phyloP scores from a whole-genome alignment of 1,284 basidiomycete species.

The Sporisorium exsertum region DNA sequence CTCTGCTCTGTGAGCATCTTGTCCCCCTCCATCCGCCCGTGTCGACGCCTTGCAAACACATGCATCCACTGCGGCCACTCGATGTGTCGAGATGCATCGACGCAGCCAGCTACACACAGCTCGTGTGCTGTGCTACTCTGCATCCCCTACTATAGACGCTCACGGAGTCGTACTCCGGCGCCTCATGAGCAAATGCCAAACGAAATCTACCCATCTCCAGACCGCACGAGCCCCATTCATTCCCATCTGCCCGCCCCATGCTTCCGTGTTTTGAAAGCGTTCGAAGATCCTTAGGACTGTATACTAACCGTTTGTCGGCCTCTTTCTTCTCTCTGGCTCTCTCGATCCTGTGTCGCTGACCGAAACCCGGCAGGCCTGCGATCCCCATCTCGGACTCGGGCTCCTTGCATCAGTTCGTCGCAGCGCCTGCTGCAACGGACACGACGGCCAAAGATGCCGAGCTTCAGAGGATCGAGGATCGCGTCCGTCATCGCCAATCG shows the following conservation, averaged over 20 bases:
- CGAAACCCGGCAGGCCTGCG: conserved; percentile 15
- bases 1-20: conserved; percentile 54
- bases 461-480: conserved; percentile 50
- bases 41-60: not conserved
- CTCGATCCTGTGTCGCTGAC: not conserved
- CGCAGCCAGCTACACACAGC: not conserved
- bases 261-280: not conserved
- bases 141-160: conserved; percentile 22
- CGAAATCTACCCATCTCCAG: not conserved
- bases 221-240: not conserved
- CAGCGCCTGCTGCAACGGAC: conserved; percentile 12
- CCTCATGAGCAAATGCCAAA: conserved; percentile 37
- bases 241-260: not conserved
- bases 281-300: not conserved
- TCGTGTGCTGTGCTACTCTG: not conserved
- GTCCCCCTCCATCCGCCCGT: not conserved
- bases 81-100: not conserved
- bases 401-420: conserved; percentile 19
- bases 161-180: conserved; percentile 41
- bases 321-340: not conserved
- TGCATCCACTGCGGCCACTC: not conserved
- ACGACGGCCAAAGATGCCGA: conserved; percentile 12
- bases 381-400: conserved; percentile 43
- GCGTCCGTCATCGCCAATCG: conserved; percentile 56
- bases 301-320: conserved; percentile 8